Evolutionary conservation across 1,284 basidiomycete genomes (phyloP), one percentile per base, ranked within the genome.

Genomic region (Caloboletus firmus): DNA sequence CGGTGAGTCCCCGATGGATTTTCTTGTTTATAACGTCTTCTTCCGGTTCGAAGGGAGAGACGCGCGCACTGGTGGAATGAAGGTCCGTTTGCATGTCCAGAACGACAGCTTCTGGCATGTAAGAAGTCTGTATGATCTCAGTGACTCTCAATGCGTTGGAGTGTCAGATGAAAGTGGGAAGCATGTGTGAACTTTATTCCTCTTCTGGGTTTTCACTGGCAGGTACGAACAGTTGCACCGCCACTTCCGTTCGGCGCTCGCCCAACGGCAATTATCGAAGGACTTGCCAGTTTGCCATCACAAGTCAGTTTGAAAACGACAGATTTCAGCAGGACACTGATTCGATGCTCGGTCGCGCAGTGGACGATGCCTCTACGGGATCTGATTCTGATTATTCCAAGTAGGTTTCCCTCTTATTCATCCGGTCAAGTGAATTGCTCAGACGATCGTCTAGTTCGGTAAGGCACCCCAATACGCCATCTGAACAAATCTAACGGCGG

Each of bases 321-420:
- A 41, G 39, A 45, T 40, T 44, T 51, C 54, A 56, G 39, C 55
- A 49, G 50, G 44, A 32, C 54, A 55, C 70, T 62, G 44, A 67
- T 59, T 51, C 55, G 34, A 74, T 74, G 71, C 66, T 72, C 59
- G 69, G 65, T 59, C 70, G 65, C 47, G 59, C 70, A 84, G 86
- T 93, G 86, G 92, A 93, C 66, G 92, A 94, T 63, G 78, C 86
- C 32, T 91, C 91, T 41, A 91, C 89, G 11, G 91, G 90, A 34
- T 93, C 91, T 22, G 89, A 91, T 68, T 93, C 91, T 31, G 91
- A 93, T 70, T 94, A 93, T 70, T 91, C 91, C 51, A 92, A 91
- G 89, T 90, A 64, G 67, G 81, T 32, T 69, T 43, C 59, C 45
- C 44, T 45, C 43, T 46, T 64, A 57, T 54, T 50, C 42, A 30